Base-by-base conservation (phyloP, 805 yeast species). In the Candida ipomoeae region DNA sequence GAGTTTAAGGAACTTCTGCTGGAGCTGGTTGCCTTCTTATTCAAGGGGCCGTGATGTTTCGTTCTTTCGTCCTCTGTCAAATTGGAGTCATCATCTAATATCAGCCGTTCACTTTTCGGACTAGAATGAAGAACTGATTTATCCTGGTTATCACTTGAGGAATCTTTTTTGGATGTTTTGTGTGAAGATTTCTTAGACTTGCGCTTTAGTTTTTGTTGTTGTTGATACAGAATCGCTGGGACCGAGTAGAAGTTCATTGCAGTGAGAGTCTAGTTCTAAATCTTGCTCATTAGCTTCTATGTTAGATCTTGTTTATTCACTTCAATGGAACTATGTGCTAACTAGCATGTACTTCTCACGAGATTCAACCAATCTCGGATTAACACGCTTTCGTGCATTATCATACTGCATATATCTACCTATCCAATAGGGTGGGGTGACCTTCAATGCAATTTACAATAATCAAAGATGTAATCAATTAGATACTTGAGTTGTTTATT, bases 151-250 rank as follows among this genome's bases (percentile, higher is more conserved):
- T 42, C 45, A 20, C 45, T 20, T n/a, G 38, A 32, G 20, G 45
- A 42, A 33, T 15, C 31, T 42, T 42, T 42, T 34, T 17, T 20
- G n/a, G 45, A 33, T 20, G 38, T 21, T 20, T 31, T 42, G 18
- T 13, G 26, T 11, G 46, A 14, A 14, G 39, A 38, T 49, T 59
- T 56, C 42, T 61, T 58, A 37, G 55, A 55, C 35, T 47, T 51
- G 13, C 32, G 45, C 42, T 32, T 48, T 39, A 71, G 46, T 53
- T 71, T 71, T 54, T 73, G 74, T 50, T 69, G 67, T 26, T 71
- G 70, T 56, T 73, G 77, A 52, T 68, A 73, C 63, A 68, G 70
- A 50, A 70, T 67, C 18, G 71, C 53, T 1, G 75, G 75, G 1
- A 71, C 76, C 15, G 69, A 62, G 43, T 62, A 71, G 55, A 66